phyloP scores from a whole-genome alignment of 495 filamentous ascomycete genomes.

The Hypoxylon trugodes region DNA sequence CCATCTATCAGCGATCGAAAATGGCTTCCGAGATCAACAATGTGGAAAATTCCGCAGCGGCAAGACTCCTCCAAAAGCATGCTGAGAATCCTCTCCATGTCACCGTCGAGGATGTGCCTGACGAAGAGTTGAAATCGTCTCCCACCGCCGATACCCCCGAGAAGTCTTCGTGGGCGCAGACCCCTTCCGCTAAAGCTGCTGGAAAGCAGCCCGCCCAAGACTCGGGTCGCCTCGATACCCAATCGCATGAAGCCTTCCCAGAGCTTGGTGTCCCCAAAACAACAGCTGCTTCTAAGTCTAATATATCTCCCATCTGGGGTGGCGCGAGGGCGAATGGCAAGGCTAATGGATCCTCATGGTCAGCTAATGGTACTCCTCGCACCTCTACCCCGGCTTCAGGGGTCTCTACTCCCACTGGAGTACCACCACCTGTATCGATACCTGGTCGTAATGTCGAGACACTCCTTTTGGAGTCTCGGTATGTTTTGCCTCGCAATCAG shows the following conservation, averaged over 20 bases:
- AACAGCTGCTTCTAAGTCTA: constrained; percentile 65
- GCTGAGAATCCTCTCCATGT: constrained; percentile 69
- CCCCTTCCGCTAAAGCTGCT: constrained; percentile 64
- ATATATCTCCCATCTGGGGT: constrained; percentile 68
- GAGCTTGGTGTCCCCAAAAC: constrained; percentile 73
- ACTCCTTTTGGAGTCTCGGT: constrained; percentile 72
- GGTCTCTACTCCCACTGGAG: constrained; percentile 63
- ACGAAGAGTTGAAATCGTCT: constrained; percentile 73
- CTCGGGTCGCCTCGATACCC: constrained; percentile 70
- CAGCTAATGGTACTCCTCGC: constrained; percentile 59
- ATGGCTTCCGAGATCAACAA: constrained; percentile 50
- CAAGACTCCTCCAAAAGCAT: constrained; percentile 82
- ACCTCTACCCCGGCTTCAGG: constrained; percentile 68
- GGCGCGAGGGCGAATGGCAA: constrained; percentile 62
- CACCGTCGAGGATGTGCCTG: constrained; percentile 79
- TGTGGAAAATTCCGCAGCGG: constrained; percentile 66
- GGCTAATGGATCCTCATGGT: constrained; percentile 64
- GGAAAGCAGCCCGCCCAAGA: constrained; percentile 68
- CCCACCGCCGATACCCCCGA: constrained; percentile 46
- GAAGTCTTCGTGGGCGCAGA: constrained; percentile 50
- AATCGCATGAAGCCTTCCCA: constrained; percentile 90
- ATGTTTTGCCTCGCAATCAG: constrained; percentile 75
- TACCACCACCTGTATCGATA: constrained; percentile 70
- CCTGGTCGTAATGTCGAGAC: constrained; percentile 82
- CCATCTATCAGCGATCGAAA: constrained; percentile 18